Conservation (phyloP, 106 monocot species). For the Phalaenopsis equestris region DNA sequence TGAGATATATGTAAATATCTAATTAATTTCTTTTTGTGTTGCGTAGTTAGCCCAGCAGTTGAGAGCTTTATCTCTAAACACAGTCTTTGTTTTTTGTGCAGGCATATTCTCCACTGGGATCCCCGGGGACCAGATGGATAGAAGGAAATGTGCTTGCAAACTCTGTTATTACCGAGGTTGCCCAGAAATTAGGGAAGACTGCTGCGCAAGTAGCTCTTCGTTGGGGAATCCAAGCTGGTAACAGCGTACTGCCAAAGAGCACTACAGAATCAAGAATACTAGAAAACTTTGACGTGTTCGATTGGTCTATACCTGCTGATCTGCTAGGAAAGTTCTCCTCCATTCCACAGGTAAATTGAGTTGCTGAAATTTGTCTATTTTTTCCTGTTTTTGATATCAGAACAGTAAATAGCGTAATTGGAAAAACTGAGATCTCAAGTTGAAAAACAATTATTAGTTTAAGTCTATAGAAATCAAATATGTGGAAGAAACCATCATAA, state of each 20-base stretch:
- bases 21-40: not conserved
- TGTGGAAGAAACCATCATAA: too few relatives aligned
- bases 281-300: slow-evolving; percentile 49
- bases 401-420: too few relatives aligned
- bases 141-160: slow-evolving; percentile 36
- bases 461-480: too few relatives aligned
- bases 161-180: slow-evolving; percentile 26
- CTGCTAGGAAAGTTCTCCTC: slow-evolving; percentile 34
- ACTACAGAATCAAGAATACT: slow-evolving; percentile 46
- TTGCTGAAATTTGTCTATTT: not conserved
- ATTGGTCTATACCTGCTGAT: slow-evolving; percentile 70
- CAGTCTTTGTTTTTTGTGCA: slow-evolving; percentile 6
- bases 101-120: slow-evolving; percentile 74
- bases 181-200: slow-evolving; percentile 35
- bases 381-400: too few relatives aligned
- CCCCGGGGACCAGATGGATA: slow-evolving; percentile 49
- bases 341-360: slow-evolving; percentile 46
- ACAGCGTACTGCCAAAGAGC: slow-evolving; percentile 58
- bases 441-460: too few relatives aligned
- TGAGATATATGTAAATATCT: too few relatives aligned
- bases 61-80: too few relatives aligned
- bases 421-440: too few relatives aligned
- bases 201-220: slow-evolving; percentile 35
- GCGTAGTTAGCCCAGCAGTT: too few relatives aligned
- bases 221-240: slow-evolving; percentile 41